Evolutionary conservation across 2,329 filamentous ascomycete genomes (phyloP), one percentile per base, ranked within the genome.

Genomic region (Sporothrix schenckii): DNA sequence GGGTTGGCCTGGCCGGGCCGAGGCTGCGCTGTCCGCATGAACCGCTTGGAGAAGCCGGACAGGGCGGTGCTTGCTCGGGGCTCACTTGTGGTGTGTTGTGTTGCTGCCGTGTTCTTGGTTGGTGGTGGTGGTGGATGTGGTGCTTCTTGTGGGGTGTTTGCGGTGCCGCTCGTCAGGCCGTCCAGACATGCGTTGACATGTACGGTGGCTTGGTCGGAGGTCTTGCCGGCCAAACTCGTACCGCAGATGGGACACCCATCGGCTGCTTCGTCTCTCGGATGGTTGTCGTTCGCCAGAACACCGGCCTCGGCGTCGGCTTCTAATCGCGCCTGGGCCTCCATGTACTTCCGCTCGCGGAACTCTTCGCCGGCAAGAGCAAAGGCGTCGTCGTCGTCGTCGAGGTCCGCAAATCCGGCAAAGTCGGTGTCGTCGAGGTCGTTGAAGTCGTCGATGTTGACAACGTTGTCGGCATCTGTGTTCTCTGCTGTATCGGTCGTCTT

Each of bases 131-230:
- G 3, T n/a, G 61, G 63, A 11, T 0, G 49, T 9, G 49, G 49
- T 21, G 49, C 49, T n/a, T 50, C 49, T 50, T n/a, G 49, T 21
- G 49, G 3, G 6, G 19, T 10, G 6, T 21, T 30, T 52, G 47
- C 13, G 39, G 50, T 9, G 34, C n/a, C 58, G 6, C 61, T 21
- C 4, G 44, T 24, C 30, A 63, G n/a, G 3, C 65, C 93, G 77
- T 99, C 95, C 2, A 99, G 84, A 79, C 95, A 99, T 11, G 90
- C 88, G 78, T 99, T 99, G 74, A 99, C 95, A 79, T 99, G 95
- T 1, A 90, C 81, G 7, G 91, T 91, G 11, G 89, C 91, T 75
- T 94, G 87, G 77, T 93, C 88, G 72, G 80, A 77, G 69, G 82
- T 87, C 14, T 89, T 78, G 0, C 88, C 89, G 19, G 78, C 80